Base-by-base conservation (phyloP, 116 monocot genomes). In the Trichopus zeylanicus region DNA sequence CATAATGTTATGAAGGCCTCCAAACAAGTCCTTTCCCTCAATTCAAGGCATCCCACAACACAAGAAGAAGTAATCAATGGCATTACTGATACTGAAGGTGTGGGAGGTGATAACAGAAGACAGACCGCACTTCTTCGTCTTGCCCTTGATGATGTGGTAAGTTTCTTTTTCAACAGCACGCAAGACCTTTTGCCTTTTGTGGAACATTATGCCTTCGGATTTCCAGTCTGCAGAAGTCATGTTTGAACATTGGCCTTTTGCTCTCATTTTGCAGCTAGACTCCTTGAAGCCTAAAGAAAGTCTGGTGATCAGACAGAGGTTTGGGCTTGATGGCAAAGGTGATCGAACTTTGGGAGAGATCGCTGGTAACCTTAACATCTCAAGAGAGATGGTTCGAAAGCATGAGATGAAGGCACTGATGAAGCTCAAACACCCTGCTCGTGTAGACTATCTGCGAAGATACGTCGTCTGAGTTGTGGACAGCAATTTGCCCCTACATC, bases 261-360 rank as follows among this genome's bases (percentile, higher is more conserved):
- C 42, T 42, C 42, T 34, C 3, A 22, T 31, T 57, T 23, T 73
- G 73, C 68, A 94, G 93, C 69, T 94, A 3, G 93, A 94, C 80
- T 94, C 93, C 42, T 78, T 94, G 53, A 89, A 83, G 68, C 93
- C 93, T 10, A 94, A 89, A 75, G 93, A 94, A 68, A 89, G 83
- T 72, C 48, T 94, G 74, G 93, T 94, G 26, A 86, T 94, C 57
- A 69, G 93, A 70, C 93, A 89, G 58, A 80, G 93, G 57, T 94
- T 78, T 28, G 93, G 93, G 23, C 76, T 94, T 6, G 93, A 94
- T 37, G 93, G 93, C 34, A 94, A 83, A 61, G 93, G 93, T 0
- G 75, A 89, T 29, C 54, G 93, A 7, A 82, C 89, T 8, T 63
- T 94, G 55, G 81, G 86, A 70, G 93, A 94, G 79, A 82, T 94